Evolutionary conservation across 75 land plant genomes (phyloP), one percentile per base, ranked within the genome.

Genomic region (Pseudotsuga menziesii): DNA sequence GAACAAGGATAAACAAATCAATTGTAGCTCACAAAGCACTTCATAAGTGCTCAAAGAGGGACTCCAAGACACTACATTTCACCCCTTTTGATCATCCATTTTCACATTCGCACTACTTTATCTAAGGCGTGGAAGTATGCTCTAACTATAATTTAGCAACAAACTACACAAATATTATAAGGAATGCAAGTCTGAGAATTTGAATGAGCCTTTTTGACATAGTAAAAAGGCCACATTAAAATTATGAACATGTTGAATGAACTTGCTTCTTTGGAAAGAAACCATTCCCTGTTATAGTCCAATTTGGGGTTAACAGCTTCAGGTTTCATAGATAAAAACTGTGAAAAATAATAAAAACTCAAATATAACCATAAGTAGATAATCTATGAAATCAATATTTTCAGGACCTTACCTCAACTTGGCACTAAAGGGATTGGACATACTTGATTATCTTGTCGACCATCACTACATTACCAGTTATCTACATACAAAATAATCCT

Each of bases 251-350:
- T 36, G 20, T 15, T 35, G 20, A 5, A 23, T 16, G 44, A 13
- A 44, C 72, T 72, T 32, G 74, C 80, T 23, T 83, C 85, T 72
- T 81, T 80, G 58, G 83, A 32, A 36, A 80, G 60, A 25, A 80
- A 56, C 25, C 71, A 32, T 29, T 84, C 86, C 16, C 77, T 15
- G 79, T 81, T 81, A 57, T 72, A 58, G 80, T 84, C n/a, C n/a
- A n/a, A n/a, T n/a, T n/a, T n/a, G n/a, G n/a, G n/a, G n/a, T n/a
- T n/a, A n/a, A n/a, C n/a, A n/a, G n/a, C n/a, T n/a, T n/a, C n/a
- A n/a, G n/a, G n/a, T n/a, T n/a, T n/a, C n/a, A n/a, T n/a, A n/a
- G n/a, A 29, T 29, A 29, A 1, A 29, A 29, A 29, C 32, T 29
- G 32, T 29, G 32, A 29, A 29, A 29, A 29, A 29, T 29, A 29